Percentiles rank a stretch among this genome's conserved stretches.
Evolutionary conservation across 306 rosid species (phyloP).

Genomic region (Amphicarpaea edgeworthii): DNA sequence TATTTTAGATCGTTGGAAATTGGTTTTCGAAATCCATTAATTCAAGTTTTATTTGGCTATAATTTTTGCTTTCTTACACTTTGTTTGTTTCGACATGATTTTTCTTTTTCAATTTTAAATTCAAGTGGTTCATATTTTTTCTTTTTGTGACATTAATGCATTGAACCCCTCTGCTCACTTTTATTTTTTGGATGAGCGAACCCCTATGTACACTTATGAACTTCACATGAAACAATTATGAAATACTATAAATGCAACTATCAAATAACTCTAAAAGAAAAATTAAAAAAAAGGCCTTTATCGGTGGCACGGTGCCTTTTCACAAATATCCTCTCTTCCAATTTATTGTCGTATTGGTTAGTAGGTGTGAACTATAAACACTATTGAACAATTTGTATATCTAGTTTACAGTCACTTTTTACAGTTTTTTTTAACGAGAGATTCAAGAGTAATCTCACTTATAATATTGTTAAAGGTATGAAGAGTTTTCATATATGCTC

Average conservation of each 20-base stretch:
- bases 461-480: too few species aligned
- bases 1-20: too few species aligned
- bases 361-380: conserved; percentile 27
- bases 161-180: background rate
- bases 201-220: background rate
- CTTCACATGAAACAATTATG: conserved; percentile 39
- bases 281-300: background rate
- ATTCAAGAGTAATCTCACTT: too few species aligned
- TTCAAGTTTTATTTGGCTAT: too few species aligned
- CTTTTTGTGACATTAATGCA: background rate
- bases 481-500: too few species aligned
- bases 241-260: conserved; percentile 20
- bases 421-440: too few species aligned
- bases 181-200: background rate
- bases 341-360: conserved; percentile 11
- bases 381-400: background rate
- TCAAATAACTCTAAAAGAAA: conserved; percentile 2
- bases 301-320: background rate
- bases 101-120: background rate
- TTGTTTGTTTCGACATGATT: background rate
- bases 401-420: background rate
- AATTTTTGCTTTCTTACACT: background rate
- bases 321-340: background rate
- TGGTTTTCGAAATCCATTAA: too few species aligned
- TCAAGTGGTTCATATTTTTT: background rate